Conservation (phyloP, 2,329 filamentous ascomycete species). For the Blastomyces parvus region DNA sequence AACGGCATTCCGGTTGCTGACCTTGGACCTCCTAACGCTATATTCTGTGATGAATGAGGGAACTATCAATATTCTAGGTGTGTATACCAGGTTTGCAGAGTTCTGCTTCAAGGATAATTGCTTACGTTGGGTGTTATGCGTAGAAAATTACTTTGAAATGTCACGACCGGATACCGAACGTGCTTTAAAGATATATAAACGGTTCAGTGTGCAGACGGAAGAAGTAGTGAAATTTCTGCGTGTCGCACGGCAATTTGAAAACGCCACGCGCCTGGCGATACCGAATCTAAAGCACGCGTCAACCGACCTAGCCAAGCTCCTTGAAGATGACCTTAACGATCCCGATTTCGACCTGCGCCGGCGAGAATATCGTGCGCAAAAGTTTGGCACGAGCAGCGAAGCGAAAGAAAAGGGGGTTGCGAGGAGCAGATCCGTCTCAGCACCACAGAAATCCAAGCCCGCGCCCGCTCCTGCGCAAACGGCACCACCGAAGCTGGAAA, state of each 20-base stretch:
- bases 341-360: slow-evolving; percentile 91
- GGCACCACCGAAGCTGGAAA: slow-evolving; percentile 23
- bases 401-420: slow-evolving; percentile 24
- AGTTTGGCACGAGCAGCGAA: slow-evolving; percentile 57
- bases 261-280: slow-evolving; percentile 83
- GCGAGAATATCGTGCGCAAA: slow-evolving; percentile 80
- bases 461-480: slow-evolving; percentile 19
- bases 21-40: slow-evolving; percentile 76
- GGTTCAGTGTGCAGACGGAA: slow-evolving; percentile 85
- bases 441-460: slow-evolving; percentile 20
- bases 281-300: slow-evolving; percentile 96
- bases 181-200: slow-evolving; percentile 83
- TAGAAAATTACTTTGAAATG: slow-evolving; percentile 97
- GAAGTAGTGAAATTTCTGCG: slow-evolving; percentile 83
- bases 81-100: slow-evolving; percentile 21
- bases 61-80: slow-evolving; percentile 92
- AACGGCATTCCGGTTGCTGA: slow-evolving; percentile 83
- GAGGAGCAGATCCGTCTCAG: slow-evolving; percentile 22
- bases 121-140: background rate
- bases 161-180: slow-evolving; percentile 87
- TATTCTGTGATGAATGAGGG: slow-evolving; percentile 96
- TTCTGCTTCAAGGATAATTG: background rate
- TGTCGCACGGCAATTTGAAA: slow-evolving; percentile 79
- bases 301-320: slow-evolving; percentile 74
- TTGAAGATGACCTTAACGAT: slow-evolving; percentile 91